Evolutionary conservation across 1,284 basidiomycete genomes (phyloP).

Genomic region (Pseudozyma pruni): DNA sequence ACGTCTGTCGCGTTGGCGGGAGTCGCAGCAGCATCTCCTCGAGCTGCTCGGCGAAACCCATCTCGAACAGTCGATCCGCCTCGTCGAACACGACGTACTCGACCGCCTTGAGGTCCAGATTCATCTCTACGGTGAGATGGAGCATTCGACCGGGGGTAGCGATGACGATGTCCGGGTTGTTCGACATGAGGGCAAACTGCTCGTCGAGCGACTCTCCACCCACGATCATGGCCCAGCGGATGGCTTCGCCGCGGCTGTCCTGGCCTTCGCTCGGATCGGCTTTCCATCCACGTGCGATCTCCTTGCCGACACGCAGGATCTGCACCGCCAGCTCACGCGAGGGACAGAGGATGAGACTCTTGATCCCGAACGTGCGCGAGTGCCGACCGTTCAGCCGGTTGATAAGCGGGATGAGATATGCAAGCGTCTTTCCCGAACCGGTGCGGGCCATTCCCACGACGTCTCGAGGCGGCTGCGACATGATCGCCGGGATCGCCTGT

Average conservation of each 20-base stretch:
- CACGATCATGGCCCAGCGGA: constrained; percentile 93
- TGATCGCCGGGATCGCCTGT: constrained; percentile 84
- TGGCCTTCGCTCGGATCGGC: constrained; percentile 70
- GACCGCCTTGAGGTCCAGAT: constrained; percentile 85
- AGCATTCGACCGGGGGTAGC: constrained; percentile 97
- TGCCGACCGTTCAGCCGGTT: constrained; percentile 86
- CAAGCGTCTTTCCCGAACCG: constrained; percentile 96
- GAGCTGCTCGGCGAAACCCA: constrained; percentile 93
- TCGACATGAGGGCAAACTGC: constrained; percentile 94
- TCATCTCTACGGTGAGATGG: constrained; percentile 96
- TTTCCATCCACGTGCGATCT: constrained; percentile 78
- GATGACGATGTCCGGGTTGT: constrained; percentile 77
- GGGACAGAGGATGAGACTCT: constrained; percentile 89
- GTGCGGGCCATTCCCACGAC: constrained; percentile 98
- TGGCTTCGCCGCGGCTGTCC: constrained; percentile 72
- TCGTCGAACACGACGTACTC: constrained; percentile 97
- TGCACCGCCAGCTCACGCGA: constrained; percentile 94
- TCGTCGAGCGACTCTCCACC: constrained; percentile 96
- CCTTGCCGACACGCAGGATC: constrained; percentile 92
- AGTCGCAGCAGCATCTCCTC: constrained; percentile 90
- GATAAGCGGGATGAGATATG: constrained; percentile 92
- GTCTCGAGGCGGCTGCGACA: constrained; percentile 87
- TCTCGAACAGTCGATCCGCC: constrained; percentile 95
- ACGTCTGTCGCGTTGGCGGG: constrained; percentile 85
- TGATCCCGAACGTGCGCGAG: constrained; percentile 81